Conservation (phyloP, 2,329 filamentous ascomycete species). For the Ceratocystiopsis brevicomis region DNA sequence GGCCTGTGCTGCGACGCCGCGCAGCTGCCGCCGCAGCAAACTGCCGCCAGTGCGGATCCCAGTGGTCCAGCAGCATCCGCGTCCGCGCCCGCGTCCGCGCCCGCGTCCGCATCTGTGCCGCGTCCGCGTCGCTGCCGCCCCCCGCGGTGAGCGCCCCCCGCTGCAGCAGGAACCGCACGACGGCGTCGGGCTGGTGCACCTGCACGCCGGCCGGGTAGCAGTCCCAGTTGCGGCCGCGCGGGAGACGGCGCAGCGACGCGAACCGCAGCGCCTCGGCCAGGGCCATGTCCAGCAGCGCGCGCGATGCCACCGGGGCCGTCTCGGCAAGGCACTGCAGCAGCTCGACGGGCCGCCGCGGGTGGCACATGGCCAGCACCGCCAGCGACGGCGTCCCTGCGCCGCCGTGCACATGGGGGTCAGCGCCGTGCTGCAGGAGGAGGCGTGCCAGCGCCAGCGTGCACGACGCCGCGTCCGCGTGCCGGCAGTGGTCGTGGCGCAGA, state of each 20-base stretch:
- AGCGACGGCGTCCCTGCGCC: not conserved
- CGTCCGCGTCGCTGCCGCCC: not conserved
- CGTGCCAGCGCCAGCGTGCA: constrained; percentile 2
- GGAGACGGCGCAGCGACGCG: constrained; percentile 1
- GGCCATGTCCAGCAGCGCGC: not conserved
- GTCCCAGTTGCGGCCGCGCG: constrained; percentile 5
- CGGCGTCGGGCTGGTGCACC: not conserved
- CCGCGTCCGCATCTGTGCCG: not conserved
- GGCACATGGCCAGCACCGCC: constrained; percentile 1
- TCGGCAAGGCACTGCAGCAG: constrained; percentile 5
- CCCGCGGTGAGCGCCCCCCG: not conserved
- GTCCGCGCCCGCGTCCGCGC: not conserved
- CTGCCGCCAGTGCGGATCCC: constrained; percentile 3
- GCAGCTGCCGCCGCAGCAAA: not conserved
- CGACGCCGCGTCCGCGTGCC: constrained; percentile 1
- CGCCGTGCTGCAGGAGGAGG: constrained; percentile 2
- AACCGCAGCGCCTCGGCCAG: constrained; percentile 1
- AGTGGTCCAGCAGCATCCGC: constrained; percentile 2
- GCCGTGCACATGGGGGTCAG: not conserved
- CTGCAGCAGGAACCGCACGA: constrained; percentile 2
- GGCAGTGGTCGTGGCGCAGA: constrained; percentile 5
- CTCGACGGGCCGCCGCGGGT: constrained; percentile 3
- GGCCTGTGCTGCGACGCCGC: too few relatives aligned
- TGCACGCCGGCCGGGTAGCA: constrained; percentile 2
- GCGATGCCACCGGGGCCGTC: not conserved